Evolutionary conservation across 2,329 filamentous ascomycete genomes (phyloP).

Genomic region (Sporothrix variecibatus): DNA sequence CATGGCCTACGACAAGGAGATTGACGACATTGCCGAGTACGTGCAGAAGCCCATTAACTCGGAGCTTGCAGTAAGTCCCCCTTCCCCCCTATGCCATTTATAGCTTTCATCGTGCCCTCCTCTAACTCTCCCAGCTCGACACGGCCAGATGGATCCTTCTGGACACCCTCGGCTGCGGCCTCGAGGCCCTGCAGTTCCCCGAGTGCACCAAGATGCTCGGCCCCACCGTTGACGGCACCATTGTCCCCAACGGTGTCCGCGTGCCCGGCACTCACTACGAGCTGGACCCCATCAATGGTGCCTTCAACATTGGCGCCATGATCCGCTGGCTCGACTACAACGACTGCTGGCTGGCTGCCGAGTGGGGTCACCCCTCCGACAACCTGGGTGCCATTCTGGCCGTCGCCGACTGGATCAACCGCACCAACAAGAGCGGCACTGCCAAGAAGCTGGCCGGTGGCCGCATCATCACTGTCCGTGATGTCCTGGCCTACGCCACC

Average conservation of each 20-base stretch:
- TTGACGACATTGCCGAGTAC: conserved; percentile 92
- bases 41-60: conserved; percentile 90
- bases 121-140: conserved; percentile 59
- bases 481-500: conserved; percentile 96
- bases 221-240: conserved; percentile 84
- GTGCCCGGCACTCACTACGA: conserved; percentile 92
- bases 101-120: not conserved
- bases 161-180: conserved; percentile 93
- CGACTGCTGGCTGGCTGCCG: conserved; percentile 90
- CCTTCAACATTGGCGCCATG: conserved; percentile 99
- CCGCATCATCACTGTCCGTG: conserved; percentile 83
- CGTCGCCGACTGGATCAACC: conserved; percentile 95
- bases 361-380: conserved; percentile 98
- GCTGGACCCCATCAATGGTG: conserved; percentile 91
- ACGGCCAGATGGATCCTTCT: conserved; percentile 96
- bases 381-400: conserved; percentile 96
- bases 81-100: no score
- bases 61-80: conserved; percentile 77
- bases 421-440: conserved; percentile 65
- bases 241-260: conserved; percentile 87
- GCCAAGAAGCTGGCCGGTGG: conserved; percentile 66
- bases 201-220: conserved; percentile 95
- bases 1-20: conserved; percentile 82
- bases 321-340: conserved; percentile 99
- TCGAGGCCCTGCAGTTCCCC: conserved; percentile 93